A percentile compares a stretch with the other conserved stretches of the same genome.
These are phyloP conservation scores for Dendrobium catenatum DNA, from an alignment of 106 monocot genomes.

Conservation along the genomic window DNA sequence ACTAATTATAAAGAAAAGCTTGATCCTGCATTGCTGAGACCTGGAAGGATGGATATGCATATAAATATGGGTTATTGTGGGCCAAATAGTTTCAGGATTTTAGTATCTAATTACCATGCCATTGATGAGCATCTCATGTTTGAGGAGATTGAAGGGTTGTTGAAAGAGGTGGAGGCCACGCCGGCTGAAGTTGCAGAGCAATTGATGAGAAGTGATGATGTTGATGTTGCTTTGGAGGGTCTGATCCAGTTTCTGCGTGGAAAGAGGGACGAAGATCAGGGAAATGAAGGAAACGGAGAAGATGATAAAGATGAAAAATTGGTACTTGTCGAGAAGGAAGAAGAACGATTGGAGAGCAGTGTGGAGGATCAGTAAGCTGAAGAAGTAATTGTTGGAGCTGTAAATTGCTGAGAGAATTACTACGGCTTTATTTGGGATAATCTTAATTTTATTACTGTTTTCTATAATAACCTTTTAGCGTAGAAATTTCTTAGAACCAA, in stretches of 20 bases:
- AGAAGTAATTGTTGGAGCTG: too few species aligned
- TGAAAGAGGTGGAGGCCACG: not conserved
- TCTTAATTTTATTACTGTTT: too few species aligned
- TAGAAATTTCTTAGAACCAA: too few species aligned
- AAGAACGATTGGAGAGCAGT: not conserved
- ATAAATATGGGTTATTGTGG: not conserved
- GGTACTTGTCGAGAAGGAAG: not conserved
- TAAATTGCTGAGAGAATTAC: too few species aligned
- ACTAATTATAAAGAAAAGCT: constrained; percentile 15
- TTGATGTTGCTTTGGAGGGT: not conserved
- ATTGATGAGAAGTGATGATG: not conserved
- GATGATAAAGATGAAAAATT: not conserved
- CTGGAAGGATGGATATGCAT: constrained; percentile 22
- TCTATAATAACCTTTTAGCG: too few species aligned
- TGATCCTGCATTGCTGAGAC: constrained; percentile 7
- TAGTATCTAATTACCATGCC: constrained; percentile 2
- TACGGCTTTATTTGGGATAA: too few species aligned
- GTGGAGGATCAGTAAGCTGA: not conserved
- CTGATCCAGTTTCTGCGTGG: not conserved
- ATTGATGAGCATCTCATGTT: constrained; percentile 1
- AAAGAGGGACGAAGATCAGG: not conserved
- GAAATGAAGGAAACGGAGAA: not conserved
- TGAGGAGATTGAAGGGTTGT: not conserved
- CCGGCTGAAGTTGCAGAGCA: constrained; percentile 1
- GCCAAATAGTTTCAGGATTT: not conserved